Conservation (phyloP, 78 protist species). For the Neovahlkampfia damariscottae region DNA sequence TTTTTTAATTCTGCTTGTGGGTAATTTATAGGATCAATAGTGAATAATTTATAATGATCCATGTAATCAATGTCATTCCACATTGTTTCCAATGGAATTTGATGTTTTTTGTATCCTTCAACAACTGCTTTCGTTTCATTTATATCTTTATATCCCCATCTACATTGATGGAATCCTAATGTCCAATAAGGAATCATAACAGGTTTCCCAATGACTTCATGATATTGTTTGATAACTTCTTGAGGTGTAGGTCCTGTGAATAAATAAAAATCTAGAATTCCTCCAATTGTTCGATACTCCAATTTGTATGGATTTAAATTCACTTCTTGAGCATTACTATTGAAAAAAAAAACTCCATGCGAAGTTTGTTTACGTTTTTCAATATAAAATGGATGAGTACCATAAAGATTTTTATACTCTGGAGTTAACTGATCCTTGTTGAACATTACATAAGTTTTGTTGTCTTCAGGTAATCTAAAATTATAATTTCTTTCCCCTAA, state of each 20-base stretch:
- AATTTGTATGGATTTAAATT: neutral
- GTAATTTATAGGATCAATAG: slow-evolving; percentile 49
- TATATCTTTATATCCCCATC: slow-evolving; percentile 73
- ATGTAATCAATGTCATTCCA: slow-evolving; percentile 99
- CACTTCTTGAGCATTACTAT: slow-evolving; percentile 27
- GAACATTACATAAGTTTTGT: neutral
- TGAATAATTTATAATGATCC: slow-evolving; percentile 79
- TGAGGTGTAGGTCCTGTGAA: slow-evolving; percentile 1
- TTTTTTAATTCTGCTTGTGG: slow-evolving; percentile 34
- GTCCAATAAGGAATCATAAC: slow-evolving; percentile 24
- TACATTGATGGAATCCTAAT: slow-evolving; percentile 39
- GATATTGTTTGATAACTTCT: slow-evolving; percentile 26
- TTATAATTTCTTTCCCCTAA: slow-evolving; percentile 21
- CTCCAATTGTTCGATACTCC: slow-evolving; percentile 21
- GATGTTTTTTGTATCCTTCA: slow-evolving; percentile 55
- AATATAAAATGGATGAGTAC: slow-evolving; percentile 22
- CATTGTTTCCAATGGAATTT: slow-evolving; percentile 89
- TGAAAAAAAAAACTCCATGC: slow-evolving; percentile 17
- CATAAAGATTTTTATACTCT: slow-evolving; percentile 1
- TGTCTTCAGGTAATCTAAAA: neutral
- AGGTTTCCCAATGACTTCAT: slow-evolving; percentile 27
- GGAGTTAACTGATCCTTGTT: neutral
- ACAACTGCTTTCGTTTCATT: slow-evolving; percentile 47
- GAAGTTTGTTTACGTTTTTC: neutral
- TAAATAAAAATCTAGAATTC: slow-evolving; percentile 24